Evolutionary conservation across 2,329 filamentous ascomycete genomes (phyloP).

Genomic region (Fragosphaeria purpurea): DNA sequence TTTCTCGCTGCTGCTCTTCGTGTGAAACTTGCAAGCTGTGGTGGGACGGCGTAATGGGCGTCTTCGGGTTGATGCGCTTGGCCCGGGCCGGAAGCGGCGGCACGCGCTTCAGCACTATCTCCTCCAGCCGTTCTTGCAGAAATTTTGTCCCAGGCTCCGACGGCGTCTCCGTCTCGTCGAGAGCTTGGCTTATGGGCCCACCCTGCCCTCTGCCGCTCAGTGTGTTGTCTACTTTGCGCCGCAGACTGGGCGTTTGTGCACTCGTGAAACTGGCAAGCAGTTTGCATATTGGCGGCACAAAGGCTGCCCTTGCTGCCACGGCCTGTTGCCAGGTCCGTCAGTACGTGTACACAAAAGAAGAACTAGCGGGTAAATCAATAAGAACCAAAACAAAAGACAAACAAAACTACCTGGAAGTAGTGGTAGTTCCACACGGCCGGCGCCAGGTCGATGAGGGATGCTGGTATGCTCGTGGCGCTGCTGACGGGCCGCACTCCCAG

Average conservation of each 20-base stretch:
- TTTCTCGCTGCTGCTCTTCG: too few species aligned
- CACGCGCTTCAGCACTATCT: conserved; percentile 7
- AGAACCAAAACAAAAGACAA: not conserved
- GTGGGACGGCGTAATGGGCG: too few species aligned
- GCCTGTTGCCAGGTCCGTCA: not conserved
- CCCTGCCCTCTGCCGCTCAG: too few species aligned
- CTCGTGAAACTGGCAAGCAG: conserved; percentile 6
- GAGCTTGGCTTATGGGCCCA: too few species aligned
- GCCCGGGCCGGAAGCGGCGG: not conserved
- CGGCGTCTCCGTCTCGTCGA: too few species aligned
- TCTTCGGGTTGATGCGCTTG: not conserved
- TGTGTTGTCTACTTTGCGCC: conserved; percentile 2
- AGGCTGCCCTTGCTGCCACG: not conserved
- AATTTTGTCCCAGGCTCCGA: too few species aligned
- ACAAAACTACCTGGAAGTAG: conserved; percentile 10
- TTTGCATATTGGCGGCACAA: conserved; percentile 7
- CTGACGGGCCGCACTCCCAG: not conserved
- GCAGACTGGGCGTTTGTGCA: conserved; percentile 10
- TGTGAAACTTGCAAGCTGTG: too few species aligned
- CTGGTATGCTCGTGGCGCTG: not conserved
- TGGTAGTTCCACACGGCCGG: conserved; percentile 14
- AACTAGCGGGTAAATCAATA: too few species aligned
- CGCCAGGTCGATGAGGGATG: conserved; percentile 11
- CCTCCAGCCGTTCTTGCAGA: conserved; percentile 2
- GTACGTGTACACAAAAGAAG: not conserved